Conservation (phyloP, 2,329 filamentous ascomycete genomes). For the Ophiostoma perfectum region DNA sequence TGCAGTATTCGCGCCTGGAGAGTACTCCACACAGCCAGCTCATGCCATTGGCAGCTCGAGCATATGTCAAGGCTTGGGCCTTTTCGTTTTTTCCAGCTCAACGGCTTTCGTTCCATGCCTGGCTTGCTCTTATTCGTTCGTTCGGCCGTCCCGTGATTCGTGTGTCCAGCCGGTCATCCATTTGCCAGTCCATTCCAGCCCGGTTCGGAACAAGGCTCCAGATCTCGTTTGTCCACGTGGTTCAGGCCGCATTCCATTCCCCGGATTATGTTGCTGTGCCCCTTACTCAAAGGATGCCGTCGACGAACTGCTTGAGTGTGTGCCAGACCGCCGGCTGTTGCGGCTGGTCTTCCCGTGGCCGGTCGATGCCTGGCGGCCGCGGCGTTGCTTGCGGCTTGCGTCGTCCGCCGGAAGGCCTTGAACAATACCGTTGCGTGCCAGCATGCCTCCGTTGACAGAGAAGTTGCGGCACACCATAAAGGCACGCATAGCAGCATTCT, state of each 20-base stretch:
- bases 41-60: not conserved
- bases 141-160: not conserved
- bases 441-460: constrained; percentile 92
- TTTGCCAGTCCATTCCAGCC: not conserved
- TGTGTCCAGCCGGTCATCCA: not conserved
- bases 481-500: constrained; percentile 90
- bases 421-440: constrained; percentile 62
- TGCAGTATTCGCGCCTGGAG: not conserved
- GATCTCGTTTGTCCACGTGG: constrained; percentile 8
- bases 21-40: constrained; percentile 7
- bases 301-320: constrained; percentile 59
- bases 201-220: not conserved
- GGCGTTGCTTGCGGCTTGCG: constrained; percentile 45
- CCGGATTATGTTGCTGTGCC: not conserved
- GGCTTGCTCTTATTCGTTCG: not conserved
- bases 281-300: constrained; percentile 54
- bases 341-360: constrained; percentile 42
- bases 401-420: constrained; percentile 57
- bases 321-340: constrained; percentile 48
- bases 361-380: constrained; percentile 42
- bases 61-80: not conserved
- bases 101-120: not conserved
- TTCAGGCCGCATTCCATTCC: not conserved
- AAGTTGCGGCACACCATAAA: constrained; percentile 99
- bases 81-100: not conserved